A percentile compares a stretch with the other conserved stretches of the same genome.
Evolutionary conservation across 2,329 filamentous ascomycete genomes (phyloP).

Genomic region (Xylaria sp.): DNA sequence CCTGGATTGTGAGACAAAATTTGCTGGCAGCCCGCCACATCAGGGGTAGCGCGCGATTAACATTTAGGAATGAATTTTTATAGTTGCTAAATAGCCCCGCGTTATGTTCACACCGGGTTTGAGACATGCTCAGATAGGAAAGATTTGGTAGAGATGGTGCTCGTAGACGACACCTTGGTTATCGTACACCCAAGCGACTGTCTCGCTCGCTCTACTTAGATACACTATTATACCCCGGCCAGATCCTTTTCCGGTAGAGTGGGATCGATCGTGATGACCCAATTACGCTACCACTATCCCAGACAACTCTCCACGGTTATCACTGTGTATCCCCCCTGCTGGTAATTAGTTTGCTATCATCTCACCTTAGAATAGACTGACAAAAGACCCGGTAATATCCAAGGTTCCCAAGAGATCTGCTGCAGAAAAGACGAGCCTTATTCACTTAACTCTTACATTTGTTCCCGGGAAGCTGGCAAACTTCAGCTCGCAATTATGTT

Average conservation of each 20-base stretch:
- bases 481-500: neutral
- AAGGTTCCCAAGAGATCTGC: neutral
- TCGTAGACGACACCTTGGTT: slow-evolving; percentile 38
- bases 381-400: neutral
- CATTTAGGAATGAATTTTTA: slow-evolving; percentile 41
- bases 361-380: slow-evolving; percentile 13
- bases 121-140: slow-evolving; percentile 35
- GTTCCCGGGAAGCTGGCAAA: neutral
- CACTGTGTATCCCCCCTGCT: slow-evolving; percentile 2
- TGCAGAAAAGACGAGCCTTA: slow-evolving; percentile 7
- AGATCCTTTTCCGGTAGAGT: slow-evolving; percentile 1
- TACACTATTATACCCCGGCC: neutral
- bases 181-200: slow-evolving; percentile 8
- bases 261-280: neutral
- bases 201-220: slow-evolving; percentile 7
- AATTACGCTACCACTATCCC: slow-evolving; percentile 7
- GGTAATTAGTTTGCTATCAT: slow-evolving; percentile 10
- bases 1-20: slow-evolving; percentile 40
- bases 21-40: slow-evolving; percentile 36
- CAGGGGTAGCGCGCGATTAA: slow-evolving; percentile 35
- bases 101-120: slow-evolving; percentile 34
- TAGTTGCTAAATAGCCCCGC: slow-evolving; percentile 42
- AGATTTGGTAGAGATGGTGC: slow-evolving; percentile 17
- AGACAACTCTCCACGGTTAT: neutral
- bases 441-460: neutral